These are phyloP conservation scores for Limonium bicolor DNA, from an alignment of 148 eudicot genomes.

Conservation along the genomic window DNA sequence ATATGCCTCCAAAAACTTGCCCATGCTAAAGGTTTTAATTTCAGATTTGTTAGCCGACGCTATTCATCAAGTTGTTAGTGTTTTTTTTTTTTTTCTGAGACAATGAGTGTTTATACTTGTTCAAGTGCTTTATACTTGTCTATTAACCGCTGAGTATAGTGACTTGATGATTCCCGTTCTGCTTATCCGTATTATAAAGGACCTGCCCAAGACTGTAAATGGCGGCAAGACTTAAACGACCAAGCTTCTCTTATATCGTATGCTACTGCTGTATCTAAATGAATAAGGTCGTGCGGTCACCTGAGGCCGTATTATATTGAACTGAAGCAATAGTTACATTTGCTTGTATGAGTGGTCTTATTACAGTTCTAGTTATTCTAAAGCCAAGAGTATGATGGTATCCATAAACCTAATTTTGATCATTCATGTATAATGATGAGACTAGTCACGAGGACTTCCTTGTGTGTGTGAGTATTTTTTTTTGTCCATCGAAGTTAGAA, in stretches of 20 bases:
- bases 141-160: not conserved
- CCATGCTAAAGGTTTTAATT: constrained; percentile 31
- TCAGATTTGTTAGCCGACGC: not conserved
- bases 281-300: too few species aligned
- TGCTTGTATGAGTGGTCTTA: too few species aligned
- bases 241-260: too few species aligned
- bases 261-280: too few species aligned
- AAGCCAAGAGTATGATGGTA: constrained; percentile 67
- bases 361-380: constrained; percentile 4
- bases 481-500: not conserved
- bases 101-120: not conserved
- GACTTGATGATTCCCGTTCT: too few species aligned
- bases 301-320: too few species aligned
- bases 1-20: constrained; percentile 34
- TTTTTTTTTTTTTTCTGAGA: not conserved
- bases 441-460: constrained; percentile 57
- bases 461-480: not conserved
- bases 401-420: constrained; percentile 66
- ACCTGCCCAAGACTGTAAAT: not conserved
- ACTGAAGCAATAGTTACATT: too few species aligned
- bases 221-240: not conserved
- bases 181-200: not conserved
- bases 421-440: too few species aligned
- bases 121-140: not conserved
- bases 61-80: not conserved